Evolutionary conservation across 2,329 filamentous ascomycete species (phyloP).

Genomic region (Calonectria pseudoturangicola): DNA sequence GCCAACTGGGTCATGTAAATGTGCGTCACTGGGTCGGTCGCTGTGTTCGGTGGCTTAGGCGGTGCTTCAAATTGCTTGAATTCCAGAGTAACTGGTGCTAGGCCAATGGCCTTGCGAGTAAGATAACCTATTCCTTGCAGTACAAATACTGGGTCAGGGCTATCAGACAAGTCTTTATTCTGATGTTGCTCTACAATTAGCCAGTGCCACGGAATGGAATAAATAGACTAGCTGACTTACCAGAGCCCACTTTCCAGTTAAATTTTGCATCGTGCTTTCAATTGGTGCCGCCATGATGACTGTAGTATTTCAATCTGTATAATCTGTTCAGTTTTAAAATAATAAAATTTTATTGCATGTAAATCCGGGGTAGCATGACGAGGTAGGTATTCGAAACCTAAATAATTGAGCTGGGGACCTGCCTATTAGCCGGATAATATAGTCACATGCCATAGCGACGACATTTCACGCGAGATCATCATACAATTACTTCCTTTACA

Average conservation of each 20-base stretch:
- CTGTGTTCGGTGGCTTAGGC: constrained; percentile 62
- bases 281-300: neutral
- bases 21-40: constrained; percentile 68
- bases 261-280: neutral
- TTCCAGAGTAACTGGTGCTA: constrained; percentile 81
- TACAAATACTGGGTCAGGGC: constrained; percentile 79
- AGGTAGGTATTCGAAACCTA: neutral
- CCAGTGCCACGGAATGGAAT: neutral
- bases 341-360: neutral
- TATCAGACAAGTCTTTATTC: constrained; percentile 85
- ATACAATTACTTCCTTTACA: too few relatives aligned
- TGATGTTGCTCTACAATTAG: constrained; percentile 58
- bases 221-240: neutral
- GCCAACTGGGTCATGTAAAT: constrained; percentile 85
- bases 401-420: too few relatives aligned
- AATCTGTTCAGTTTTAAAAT: neutral
- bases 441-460: too few relatives aligned
- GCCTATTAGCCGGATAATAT: too few relatives aligned
- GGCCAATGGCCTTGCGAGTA: constrained; percentile 81
- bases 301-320: neutral
- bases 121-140: constrained; percentile 84
- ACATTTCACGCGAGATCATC: too few relatives aligned
- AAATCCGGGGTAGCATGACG: neutral
- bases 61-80: constrained; percentile 72
- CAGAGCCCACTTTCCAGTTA: constrained; percentile 6